Base-by-base conservation (phyloP, 768 basidiomycete species). In the Podaxis sp. region DNA sequence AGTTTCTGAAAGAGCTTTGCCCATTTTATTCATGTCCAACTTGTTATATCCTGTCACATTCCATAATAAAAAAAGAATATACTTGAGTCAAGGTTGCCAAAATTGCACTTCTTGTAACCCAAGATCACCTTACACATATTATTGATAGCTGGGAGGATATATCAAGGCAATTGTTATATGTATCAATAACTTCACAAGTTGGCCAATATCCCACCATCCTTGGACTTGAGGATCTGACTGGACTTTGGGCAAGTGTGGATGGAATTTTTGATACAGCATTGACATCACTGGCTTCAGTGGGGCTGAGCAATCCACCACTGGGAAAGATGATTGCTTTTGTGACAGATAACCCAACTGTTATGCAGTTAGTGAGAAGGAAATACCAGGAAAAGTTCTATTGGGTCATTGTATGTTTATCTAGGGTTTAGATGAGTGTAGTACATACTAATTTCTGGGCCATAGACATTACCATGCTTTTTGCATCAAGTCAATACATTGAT, bases 61-160 rank as follows among this genome's bases (percentile, higher is more conserved):
- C 55, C 15, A 42, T 73, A 4, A 61, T 75, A 11, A 61, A 70
- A 44, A 62, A 57, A 6, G 72, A 75, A 60, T 59, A 44, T 46
- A 68, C 66, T 2, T 46, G 61, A 12, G 68, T 70, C 24, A 61
- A 70, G 33, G 30, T 67, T 4, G 66, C 66, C 8, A 71, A 73
- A 8, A 9, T 57, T 67, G 19, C 63, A 55, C 2, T 26, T 7
- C 61, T 72, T 19, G 59, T 65, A 40, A 28, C 33, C 1, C 26
- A 62, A 2, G 65, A 70, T 26, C 39, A 57, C 3, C 63, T 73
- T 13, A 76, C 71, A 0, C 40, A 74, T 1, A 52, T 75, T 2
- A 52, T 73, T 42, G 72, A 75, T 67, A 72, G 75, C 0, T 76
- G 75, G 74, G 72, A 77, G 48, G 73, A 76, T 61, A 7, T 2